phyloP scores from a whole-genome alignment of 768 basidiomycete genomes.

The Xerocomus potaroensis region DNA sequence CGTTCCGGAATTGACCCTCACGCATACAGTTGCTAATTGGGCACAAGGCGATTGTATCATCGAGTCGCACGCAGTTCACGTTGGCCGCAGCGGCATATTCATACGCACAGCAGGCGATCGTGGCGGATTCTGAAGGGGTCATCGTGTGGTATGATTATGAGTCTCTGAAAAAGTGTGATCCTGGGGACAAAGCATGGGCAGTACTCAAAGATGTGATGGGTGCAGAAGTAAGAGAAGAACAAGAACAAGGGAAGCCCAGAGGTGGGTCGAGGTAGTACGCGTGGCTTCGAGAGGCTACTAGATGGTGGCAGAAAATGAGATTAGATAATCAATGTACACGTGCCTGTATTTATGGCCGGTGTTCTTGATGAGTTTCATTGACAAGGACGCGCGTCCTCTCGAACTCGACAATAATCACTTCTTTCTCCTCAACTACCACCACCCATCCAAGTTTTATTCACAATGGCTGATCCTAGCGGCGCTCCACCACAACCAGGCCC shows the following conservation, averaged over 20 bases:
- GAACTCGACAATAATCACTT: background rate
- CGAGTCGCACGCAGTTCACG: conserved; percentile 42
- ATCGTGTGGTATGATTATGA: conserved; percentile 82
- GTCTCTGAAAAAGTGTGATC: conserved; percentile 56
- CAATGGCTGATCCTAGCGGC: conserved; percentile 80
- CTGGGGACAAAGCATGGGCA: conserved; percentile 46
- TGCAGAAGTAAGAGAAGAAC: conserved; percentile 17
- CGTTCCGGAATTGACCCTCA: background rate
- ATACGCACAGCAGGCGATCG: conserved; percentile 54
- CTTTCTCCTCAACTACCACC: conserved; percentile 12
- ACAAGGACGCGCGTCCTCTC: conserved; percentile 31
- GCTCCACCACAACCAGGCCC: conserved; percentile 79
- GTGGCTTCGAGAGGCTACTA: background rate
- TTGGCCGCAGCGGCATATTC: conserved; percentile 59
- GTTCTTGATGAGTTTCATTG: background rate
- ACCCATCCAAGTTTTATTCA: conserved; percentile 8
- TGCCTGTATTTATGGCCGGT: background rate
- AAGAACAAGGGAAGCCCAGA: background rate
- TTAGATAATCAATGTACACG: conserved; percentile 11
- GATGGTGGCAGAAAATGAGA: background rate
- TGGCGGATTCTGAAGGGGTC: conserved; percentile 59
- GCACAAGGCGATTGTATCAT: conserved; percentile 45
- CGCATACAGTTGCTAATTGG: conserved; percentile 55
- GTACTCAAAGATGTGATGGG: conserved; percentile 24
- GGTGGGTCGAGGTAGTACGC: background rate